Evolutionary conservation across 257 asterid genomes (phyloP).

Genomic region (Nicotiana benthamiana): DNA sequence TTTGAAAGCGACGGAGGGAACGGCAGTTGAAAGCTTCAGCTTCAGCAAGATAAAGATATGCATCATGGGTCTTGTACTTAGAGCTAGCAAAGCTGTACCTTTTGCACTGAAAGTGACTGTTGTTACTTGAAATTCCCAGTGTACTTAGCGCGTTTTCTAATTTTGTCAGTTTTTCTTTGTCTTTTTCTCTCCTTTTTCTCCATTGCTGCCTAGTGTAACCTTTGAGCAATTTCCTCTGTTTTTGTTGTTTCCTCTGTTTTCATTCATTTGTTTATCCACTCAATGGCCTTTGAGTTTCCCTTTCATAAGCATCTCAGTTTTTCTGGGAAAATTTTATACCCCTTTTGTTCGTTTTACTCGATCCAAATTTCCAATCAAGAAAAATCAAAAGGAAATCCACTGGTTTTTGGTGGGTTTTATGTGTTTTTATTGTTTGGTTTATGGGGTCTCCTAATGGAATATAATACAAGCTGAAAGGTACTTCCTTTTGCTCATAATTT

Average conservation of each 20-base stretch:
- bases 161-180: conserved; percentile 36
- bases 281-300: conserved; percentile 10
- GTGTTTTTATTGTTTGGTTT: conserved; percentile 2
- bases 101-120: neutral
- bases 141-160: too few relatives aligned
- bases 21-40: too few relatives aligned
- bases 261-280: neutral
- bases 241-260: conserved; percentile 17
- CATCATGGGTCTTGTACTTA: neutral
- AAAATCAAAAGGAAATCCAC: neutral
- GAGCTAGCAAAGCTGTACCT: neutral
- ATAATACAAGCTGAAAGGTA: neutral
- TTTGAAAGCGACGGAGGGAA: too few relatives aligned
- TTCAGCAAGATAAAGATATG: too few relatives aligned
- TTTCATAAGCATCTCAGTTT: conserved; percentile 14
- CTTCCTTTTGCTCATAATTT: neutral
- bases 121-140: too few relatives aligned
- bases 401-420: neutral
- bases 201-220: conserved; percentile 27
- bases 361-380: neutral
- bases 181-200: conserved; percentile 1
- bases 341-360: neutral
- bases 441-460: neutral
- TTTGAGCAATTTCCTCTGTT: conserved; percentile 4
- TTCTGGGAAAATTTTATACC: conserved; percentile 2